phyloP scores from a whole-genome alignment of 2,329 filamentous ascomycete genomes.

The Arthrinium phaeospermum region DNA sequence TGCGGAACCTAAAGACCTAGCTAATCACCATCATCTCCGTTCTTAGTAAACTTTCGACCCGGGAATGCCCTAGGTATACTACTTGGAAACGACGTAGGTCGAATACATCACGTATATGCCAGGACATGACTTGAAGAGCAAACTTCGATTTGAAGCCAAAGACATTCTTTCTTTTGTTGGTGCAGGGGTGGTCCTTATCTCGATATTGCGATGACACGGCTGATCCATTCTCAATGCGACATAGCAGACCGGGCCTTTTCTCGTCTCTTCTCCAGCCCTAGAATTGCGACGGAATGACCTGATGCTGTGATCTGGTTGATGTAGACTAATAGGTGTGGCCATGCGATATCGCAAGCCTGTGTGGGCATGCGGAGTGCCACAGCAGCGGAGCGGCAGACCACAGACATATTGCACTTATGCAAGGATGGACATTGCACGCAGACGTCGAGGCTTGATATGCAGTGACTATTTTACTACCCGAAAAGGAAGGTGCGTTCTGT shows the following conservation, averaged over 20 bases:
- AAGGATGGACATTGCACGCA: background rate
- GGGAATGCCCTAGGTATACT: background rate
- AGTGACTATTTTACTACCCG: background rate
- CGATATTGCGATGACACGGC: background rate
- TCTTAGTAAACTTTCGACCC: background rate
- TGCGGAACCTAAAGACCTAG: background rate
- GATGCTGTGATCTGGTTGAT: background rate
- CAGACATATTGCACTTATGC: background rate
- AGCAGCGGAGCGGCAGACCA: background rate
- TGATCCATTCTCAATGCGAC: background rate
- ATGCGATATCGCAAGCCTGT: background rate
- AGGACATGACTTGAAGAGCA: conserved; percentile 1
- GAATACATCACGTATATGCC: background rate
- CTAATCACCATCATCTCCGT: background rate
- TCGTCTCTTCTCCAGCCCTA: background rate
- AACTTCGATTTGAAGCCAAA: background rate
- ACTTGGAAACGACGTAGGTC: background rate
- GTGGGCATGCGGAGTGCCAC: background rate
- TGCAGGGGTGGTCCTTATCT: conserved; percentile 7
- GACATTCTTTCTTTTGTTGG: background rate
- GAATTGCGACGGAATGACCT: background rate
- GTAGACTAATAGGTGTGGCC: background rate
- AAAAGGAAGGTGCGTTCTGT: conserved; percentile 8
- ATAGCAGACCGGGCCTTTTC: background rate
- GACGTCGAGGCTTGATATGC: background rate